Conservation (phyloP, 176 grass and related monocot species). For the Saccharum spontaneum region DNA sequence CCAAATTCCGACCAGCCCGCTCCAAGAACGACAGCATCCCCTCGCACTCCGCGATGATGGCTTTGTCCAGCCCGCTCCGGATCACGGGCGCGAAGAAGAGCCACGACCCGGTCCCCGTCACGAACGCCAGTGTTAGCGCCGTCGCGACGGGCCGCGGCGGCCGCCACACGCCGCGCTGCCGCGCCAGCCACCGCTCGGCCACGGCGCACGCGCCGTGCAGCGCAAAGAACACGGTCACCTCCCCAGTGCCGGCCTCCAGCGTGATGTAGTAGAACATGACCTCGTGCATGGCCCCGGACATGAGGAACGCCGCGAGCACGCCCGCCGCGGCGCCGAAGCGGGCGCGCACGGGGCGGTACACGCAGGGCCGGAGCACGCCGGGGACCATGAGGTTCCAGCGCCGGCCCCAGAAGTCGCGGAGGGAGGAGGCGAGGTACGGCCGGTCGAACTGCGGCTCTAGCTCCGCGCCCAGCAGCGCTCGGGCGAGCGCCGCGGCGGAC, state of each 20-base stretch:
- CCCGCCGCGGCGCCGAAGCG: slow-evolving; percentile 39
- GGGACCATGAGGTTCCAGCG: slow-evolving; percentile 82
- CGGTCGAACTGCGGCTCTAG: slow-evolving; percentile 73
- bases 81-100: slow-evolving; percentile 70
- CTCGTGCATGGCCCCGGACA: slow-evolving; percentile 79
- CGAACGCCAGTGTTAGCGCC: slow-evolving; percentile 63
- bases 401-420: slow-evolving; percentile 64
- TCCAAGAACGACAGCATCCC: slow-evolving; percentile 30
- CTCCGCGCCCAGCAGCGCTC: slow-evolving; percentile 45
- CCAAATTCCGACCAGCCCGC: slow-evolving; percentile 20
- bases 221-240: slow-evolving; percentile 58
- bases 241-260: slow-evolving; percentile 35
- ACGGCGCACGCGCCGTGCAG: slow-evolving; percentile 55
- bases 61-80: slow-evolving; percentile 51
- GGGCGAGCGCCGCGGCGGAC: slow-evolving; percentile 39
- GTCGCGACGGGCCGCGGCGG: slow-evolving; percentile 33
- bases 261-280: slow-evolving; percentile 77
- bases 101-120: slow-evolving; percentile 53
- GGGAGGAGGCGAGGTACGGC: slow-evolving; percentile 56
- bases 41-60: slow-evolving; percentile 61
- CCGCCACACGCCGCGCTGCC: slow-evolving; percentile 9
- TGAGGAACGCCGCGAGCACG: slow-evolving; percentile 56
- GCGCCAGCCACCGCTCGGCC: slow-evolving; percentile 39
- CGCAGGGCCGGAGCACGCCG: slow-evolving; percentile 61
- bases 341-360: slow-evolving; percentile 59